Conservation (phyloP, 1,284 basidiomycete species). For the Ustilago xerochloae region DNA sequence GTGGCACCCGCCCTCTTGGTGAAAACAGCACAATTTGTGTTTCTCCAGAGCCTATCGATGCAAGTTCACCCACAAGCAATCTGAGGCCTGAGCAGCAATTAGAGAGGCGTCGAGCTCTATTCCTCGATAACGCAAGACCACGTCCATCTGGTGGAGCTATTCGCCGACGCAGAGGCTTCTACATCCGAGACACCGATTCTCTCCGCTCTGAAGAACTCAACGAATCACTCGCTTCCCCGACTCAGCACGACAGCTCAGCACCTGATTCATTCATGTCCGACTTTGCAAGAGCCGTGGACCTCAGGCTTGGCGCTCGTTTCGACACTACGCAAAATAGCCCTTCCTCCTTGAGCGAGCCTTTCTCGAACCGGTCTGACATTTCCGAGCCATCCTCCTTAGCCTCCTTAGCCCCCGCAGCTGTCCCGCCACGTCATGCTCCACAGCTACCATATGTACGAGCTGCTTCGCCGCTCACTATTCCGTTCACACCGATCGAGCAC, state of each 20-base stretch:
- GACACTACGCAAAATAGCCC: slow-evolving; percentile 1
- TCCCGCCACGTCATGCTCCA: slow-evolving; percentile 13
- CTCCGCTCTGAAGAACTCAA: neutral
- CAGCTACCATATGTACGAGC: slow-evolving; percentile 35
- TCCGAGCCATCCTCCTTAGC: neutral
- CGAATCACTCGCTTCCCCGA: neutral
- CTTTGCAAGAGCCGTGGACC: slow-evolving; percentile 27
- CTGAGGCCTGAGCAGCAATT: neutral
- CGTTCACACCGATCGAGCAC: slow-evolving; percentile 13
- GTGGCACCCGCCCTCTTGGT: slow-evolving; percentile 1
- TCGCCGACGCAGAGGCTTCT: slow-evolving; percentile 31
- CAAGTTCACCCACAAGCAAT: neutral
- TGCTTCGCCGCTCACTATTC: slow-evolving; percentile 27
- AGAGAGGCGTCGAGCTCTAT: slow-evolving; percentile 2
- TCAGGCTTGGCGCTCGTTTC: slow-evolving; percentile 16
- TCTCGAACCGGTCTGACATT: neutral
- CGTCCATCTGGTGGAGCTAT: slow-evolving; percentile 13
- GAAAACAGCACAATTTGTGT: neutral
- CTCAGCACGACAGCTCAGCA: slow-evolving; percentile 1
- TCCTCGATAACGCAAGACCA: slow-evolving; percentile 5
- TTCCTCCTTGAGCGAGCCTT: neutral
- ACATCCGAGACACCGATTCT: slow-evolving; percentile 15
- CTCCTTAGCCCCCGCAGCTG: too few relatives aligned
- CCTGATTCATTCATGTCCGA: slow-evolving; percentile 32
- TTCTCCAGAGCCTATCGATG: slow-evolving; percentile 17